Base-by-base conservation (phyloP, 1,284 basidiomycete genomes). In the Jaminaea rosea region DNA sequence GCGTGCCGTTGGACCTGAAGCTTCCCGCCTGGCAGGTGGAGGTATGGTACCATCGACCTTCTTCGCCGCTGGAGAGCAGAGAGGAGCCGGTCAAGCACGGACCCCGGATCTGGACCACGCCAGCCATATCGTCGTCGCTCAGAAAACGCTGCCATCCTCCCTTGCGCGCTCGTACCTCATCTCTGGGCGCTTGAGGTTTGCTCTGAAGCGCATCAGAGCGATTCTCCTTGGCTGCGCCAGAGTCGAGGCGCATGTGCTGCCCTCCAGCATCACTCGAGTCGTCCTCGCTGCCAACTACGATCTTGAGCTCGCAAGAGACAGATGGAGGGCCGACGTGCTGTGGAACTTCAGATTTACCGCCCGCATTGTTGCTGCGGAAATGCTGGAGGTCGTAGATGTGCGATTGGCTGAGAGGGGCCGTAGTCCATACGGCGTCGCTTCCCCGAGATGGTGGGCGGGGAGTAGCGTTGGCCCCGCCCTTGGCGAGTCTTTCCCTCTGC, bases 301-400 rank as follows among this genome's bases (percentile, higher is more conserved):
- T 55, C 56, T 72, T 73, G 34, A 72, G 5, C 48, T 73, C 71
- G 37, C 57, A 47, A 29, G 61, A 48, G 21, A 72, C 69, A 10
- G 58, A 53, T 11, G 71, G 67, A 6, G 71, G 65, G n/a, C 71
- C 71, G 9, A 65, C 63, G 27, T 70, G 66, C 8, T 65, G 59
- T 1, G 58, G 59, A 15, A 62, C 47, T 46, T 60, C 54, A 11
- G 19, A 21, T 46, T 63, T 60, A 15, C 52, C 53, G n/a, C n/a
- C n/a, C n/a, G n/a, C n/a, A 39, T 60, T 56, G 50, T 62, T 57
- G 13, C 56, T 51, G 19, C 62, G 62, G 51, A 73, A 73, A 1
- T 66, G 66, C 34, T 73, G 71, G 5, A 73, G 50, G 44, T 73
- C 71, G 47, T 61, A 60, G 9, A 63, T 52, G 36, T 73, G 65